Percentiles rank a stretch among this genome's conserved stretches.
phyloP scores from a whole-genome alignment of 257 asterid species.

The Apocynum venetum region DNA sequence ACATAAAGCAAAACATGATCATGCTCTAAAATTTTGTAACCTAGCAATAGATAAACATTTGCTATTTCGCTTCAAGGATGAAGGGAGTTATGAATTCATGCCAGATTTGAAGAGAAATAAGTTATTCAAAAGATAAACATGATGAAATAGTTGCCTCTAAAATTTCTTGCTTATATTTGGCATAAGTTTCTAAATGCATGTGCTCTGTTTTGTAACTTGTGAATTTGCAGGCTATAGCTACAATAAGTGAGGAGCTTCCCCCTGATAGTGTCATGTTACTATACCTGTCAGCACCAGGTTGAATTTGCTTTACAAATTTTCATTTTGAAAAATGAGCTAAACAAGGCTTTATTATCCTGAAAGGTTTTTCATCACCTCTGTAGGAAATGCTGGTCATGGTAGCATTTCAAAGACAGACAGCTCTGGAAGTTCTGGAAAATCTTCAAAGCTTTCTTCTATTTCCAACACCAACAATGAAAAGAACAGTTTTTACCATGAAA shows the following conservation, averaged over 20 bases:
- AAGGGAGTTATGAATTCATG: background rate
- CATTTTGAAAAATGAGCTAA: conserved; percentile 17
- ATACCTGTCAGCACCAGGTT: conserved; percentile 85
- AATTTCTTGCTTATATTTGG: background rate
- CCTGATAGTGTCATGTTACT: conserved; percentile 72
- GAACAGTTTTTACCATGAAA: conserved; percentile 42
- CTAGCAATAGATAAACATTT: background rate
- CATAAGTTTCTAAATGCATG: background rate
- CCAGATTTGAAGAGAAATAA: background rate
- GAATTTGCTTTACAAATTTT: conserved; percentile 15
- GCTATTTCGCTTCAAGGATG: background rate
- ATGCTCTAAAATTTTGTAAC: background rate
- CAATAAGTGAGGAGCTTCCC: conserved; percentile 83
- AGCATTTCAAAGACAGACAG: conserved; percentile 45
- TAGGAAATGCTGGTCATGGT: conserved; percentile 49
- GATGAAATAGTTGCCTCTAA: background rate
- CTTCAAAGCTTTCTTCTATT: conserved; percentile 30
- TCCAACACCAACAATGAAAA: conserved; percentile 42
- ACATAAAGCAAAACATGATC: background rate
- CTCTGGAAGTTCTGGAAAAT: conserved; percentile 50
- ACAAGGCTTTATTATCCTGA: conserved; percentile 2
- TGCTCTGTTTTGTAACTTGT: conserved; percentile 6
- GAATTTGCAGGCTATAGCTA: conserved; percentile 69
- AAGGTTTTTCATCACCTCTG: conserved; percentile 16
- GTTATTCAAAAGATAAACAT: background rate